Evolutionary conservation across 768 basidiomycete species (phyloP), one percentile per base, ranked within the genome.

Genomic region (Boletus insuetus): DNA sequence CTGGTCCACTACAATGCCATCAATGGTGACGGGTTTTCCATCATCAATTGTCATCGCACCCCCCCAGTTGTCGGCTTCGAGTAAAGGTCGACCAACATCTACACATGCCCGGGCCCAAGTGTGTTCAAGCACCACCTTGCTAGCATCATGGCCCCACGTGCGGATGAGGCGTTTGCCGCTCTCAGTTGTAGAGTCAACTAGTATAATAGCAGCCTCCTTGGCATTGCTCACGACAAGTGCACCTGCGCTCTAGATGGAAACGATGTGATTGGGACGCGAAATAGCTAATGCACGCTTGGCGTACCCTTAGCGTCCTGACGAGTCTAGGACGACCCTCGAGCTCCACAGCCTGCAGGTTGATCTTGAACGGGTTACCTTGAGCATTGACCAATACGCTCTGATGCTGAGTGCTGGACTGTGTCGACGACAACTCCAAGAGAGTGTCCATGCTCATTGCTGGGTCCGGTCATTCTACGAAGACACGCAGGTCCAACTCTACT

Each of bases 331-430:
- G 78, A 35, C 70, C 69, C 42, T 64, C 58, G 19, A 84, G 77
- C 20, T 79, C 80, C 11, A 78, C 77, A 13, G 83, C 80, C 61
- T 87, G 84, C 0, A 85, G 74, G 59, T 83, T 86, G 16, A 87
- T 64, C 8, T 69, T 76, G 50, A 85, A 64, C 3, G 79, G 73
- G 17, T 63, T 66, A 0, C 77, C 79, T 55, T 76, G 71, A 1
- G 64, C 53, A 53, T 77, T 71, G 6, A 69, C 64, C 61, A 82
- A 79, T 37, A 80, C 61, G 14, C 47, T 64, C 44, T 53, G 55
- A n/a, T 35, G 53, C 38, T 64, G 62, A 35, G 34, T 32, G 14
- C 37, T 51, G 39, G 56, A 19, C 22, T 45, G 64, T 24, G 66
- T 56, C 9, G 51, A 60, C 29, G 53, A 52, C 46, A 54, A 50